A percentile compares a stretch with the other conserved stretches of the same genome.
Conservation (phyloP, 805 yeast genomes). For the Saturnispora quitensis region DNA sequence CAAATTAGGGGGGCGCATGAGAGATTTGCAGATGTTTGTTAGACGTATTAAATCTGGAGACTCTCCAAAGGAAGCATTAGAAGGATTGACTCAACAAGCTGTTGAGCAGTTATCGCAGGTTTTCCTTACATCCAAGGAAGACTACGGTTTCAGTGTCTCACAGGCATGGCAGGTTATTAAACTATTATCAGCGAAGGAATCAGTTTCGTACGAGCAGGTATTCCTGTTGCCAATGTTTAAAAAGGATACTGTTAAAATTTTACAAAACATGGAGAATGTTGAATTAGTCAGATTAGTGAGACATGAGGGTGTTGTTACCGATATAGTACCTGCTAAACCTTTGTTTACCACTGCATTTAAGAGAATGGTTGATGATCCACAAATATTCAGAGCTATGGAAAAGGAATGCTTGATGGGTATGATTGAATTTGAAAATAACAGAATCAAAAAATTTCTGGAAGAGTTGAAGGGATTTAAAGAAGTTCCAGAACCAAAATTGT, state of each 20-base stretch:
- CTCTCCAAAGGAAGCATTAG: conserved; percentile 61
- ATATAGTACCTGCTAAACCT: conserved; percentile 76
- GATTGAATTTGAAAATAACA: conserved; percentile 49
- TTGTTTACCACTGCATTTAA: conserved; percentile 72
- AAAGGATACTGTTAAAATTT: conserved; percentile 42
- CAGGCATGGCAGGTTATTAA: conserved; percentile 86
- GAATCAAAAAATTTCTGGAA: conserved; percentile 57
- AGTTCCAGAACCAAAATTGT: conserved; percentile 42
- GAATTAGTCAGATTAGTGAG: conserved; percentile 67
- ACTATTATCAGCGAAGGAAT: conserved; percentile 41
- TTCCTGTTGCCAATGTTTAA: conserved; percentile 52
- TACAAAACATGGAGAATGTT: conserved; percentile 66
- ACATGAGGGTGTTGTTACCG: conserved; percentile 63
- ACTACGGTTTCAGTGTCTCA: conserved; percentile 51
- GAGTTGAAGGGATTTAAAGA: conserved; percentile 56
- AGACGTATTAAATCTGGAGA: conserved; percentile 88
- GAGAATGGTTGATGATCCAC: conserved; percentile 48
- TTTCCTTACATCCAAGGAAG: conserved; percentile 37
- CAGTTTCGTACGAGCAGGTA: conserved; percentile 42
- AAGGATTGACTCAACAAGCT: conserved; percentile 75
- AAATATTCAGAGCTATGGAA: conserved; percentile 53
- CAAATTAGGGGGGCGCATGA: conserved; percentile 91
- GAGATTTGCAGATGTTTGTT: conserved; percentile 83
- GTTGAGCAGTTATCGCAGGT: conserved; percentile 83
- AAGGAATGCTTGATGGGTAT: conserved; percentile 46